Percentiles rank a stretch among this genome's conserved stretches.
Conservation (phyloP, 2,329 filamentous ascomycete genomes). For the Neoascochyta sp. region DNA sequence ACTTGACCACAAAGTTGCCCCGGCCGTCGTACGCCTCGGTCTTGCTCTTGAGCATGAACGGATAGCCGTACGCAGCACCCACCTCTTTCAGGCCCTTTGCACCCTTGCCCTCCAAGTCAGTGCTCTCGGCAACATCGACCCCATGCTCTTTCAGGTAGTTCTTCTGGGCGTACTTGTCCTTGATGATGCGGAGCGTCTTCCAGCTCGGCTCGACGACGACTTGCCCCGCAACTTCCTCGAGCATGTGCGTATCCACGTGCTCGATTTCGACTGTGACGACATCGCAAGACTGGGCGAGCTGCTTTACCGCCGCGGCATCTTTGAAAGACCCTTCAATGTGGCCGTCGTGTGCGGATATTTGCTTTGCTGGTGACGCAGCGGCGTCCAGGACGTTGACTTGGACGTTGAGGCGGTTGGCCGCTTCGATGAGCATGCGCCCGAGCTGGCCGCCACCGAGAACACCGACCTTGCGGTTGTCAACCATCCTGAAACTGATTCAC, state of each 20-base stretch:
- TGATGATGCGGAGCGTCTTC: constrained; percentile 81
- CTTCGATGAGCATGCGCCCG: constrained; percentile 89
- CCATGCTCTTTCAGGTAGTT: constrained; percentile 65
- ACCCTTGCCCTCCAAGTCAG: constrained; percentile 60
- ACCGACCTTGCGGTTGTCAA: constrained; percentile 34
- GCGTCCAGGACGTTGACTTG: constrained; percentile 76
- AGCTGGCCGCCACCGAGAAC: constrained; percentile 54
- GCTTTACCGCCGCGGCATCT: constrained; percentile 70
- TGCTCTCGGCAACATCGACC: constrained; percentile 70
- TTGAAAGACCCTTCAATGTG: constrained; percentile 89
- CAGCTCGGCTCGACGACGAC: constrained; percentile 73
- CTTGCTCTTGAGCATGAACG: constrained; percentile 88
- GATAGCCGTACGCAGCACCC: constrained; percentile 66
- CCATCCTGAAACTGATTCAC: constrained; percentile 17
- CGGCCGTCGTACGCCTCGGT: constrained; percentile 92
- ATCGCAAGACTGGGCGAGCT: constrained; percentile 73
- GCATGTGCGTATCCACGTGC: constrained; percentile 84
- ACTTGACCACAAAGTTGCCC: constrained; percentile 65
- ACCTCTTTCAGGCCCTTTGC: constrained; percentile 61
- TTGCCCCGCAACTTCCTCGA: constrained; percentile 72
- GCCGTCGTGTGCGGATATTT: constrained; percentile 69
- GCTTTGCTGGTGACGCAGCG: constrained; percentile 74
- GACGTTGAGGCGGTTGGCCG: constrained; percentile 74
- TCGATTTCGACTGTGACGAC: constrained; percentile 92
- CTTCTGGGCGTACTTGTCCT: constrained; percentile 92